These are phyloP conservation scores for Magnusiomyces tetraspermus DNA, from an alignment of 1,139 yeast species.

Conservation along the genomic window DNA sequence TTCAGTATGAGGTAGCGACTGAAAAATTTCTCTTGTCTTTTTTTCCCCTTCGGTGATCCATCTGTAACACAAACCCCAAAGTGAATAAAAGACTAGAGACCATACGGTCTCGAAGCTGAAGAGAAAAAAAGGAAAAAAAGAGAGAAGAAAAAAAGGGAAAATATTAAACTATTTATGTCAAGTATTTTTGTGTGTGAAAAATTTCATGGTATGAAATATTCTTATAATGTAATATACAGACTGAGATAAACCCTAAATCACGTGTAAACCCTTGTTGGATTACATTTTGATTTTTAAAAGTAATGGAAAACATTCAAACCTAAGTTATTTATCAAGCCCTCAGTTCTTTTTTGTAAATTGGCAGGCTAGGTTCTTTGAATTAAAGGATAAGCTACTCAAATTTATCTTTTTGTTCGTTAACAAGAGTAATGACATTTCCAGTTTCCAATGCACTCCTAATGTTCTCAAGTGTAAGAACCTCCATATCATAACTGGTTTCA, in stretches of 20 bases:
- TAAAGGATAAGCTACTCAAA: no score
- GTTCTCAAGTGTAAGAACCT: constrained; percentile 43
- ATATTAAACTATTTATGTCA: neutral
- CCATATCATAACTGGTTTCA: constrained; percentile 51
- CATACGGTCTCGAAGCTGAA: neutral
- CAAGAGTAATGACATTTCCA: constrained; percentile 48
- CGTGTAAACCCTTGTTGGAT: neutral
- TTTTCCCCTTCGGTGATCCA: constrained; percentile 8
- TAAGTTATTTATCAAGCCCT: no score
- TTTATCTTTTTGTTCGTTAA: constrained; percentile 31
- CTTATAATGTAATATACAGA: neutral
- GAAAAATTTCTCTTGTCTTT: constrained; percentile 6
- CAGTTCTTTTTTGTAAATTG: no score
- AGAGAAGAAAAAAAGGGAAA: neutral
- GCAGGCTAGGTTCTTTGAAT: no score
- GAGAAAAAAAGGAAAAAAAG: neutral
- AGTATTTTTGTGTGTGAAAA: neutral
- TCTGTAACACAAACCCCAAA: constrained; percentile 6
- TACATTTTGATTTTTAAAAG: no score
- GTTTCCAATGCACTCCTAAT: constrained; percentile 38
- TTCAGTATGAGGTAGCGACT: constrained; percentile 8
- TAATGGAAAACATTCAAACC: no score
- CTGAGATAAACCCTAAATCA: neutral
- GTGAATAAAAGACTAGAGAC: constrained; percentile 8
- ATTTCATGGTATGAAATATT: neutral